phyloP scores from a whole-genome alignment of 2,329 filamentous ascomycete genomes.

The Sclerotinia spermophila region DNA sequence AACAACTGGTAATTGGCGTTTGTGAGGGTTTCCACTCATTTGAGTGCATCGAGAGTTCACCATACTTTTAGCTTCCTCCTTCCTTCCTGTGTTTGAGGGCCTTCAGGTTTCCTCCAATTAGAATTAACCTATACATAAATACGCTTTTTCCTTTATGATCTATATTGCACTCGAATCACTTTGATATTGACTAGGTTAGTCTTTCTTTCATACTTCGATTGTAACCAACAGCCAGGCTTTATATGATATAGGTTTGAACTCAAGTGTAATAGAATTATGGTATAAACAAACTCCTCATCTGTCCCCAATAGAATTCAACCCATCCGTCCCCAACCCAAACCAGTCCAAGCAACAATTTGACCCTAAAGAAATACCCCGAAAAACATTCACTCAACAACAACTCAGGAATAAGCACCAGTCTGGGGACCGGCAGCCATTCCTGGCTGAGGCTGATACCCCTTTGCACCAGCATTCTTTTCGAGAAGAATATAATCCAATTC shows the following conservation, averaged over 20 bases:
- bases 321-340: background rate
- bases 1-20: background rate
- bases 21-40: background rate
- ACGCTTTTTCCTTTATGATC: background rate
- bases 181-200: background rate
- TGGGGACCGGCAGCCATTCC: constrained; percentile 12
- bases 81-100: background rate
- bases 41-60: background rate
- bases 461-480: background rate
- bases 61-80: background rate
- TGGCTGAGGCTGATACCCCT: constrained; percentile 3
- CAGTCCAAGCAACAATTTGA: background rate
- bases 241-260: background rate
- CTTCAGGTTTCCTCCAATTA: background rate
- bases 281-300: background rate
- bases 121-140: constrained; percentile 8
- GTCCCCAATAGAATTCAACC: background rate
- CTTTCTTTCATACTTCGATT: background rate
- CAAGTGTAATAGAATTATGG: background rate
- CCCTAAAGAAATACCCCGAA: background rate
- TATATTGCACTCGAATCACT: background rate
- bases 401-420: background rate
- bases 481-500: constrained; percentile 16
- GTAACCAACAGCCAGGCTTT: background rate
- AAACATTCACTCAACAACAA: background rate